Percentiles rank a stretch among this genome's conserved stretches.
phyloP scores from a whole-genome alignment of 352 stramenopile species.

The Globisporangium mamillatum region DNA sequence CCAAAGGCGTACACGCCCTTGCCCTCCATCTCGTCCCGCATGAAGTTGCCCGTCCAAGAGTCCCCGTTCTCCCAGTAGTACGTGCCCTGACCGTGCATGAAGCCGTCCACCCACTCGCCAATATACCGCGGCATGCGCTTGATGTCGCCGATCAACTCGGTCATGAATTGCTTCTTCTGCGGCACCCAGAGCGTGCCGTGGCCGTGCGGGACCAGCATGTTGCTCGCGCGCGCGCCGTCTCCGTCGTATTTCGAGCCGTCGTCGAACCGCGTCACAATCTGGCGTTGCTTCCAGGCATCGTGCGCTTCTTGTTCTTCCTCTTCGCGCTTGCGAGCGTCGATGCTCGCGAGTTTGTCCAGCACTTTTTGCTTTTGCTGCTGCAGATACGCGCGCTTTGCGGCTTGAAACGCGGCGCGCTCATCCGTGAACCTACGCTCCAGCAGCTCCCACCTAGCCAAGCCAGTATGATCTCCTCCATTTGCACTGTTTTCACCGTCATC shows the following conservation, averaged over 20 bases:
- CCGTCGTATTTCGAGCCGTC: conserved; percentile 73
- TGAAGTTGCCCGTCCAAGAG: conserved; percentile 57
- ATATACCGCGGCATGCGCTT: conserved; percentile 48
- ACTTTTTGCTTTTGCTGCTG: conserved; percentile 40
- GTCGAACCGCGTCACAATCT: conserved; percentile 62
- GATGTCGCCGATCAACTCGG: conserved; percentile 31
- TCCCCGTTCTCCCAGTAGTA: conserved; percentile 59
- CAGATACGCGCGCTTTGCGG: conserved; percentile 46
- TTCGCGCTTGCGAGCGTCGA: conserved; percentile 27
- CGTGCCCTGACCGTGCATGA: conserved; percentile 55
- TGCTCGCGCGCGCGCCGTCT: conserved; percentile 38
- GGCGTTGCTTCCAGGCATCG: conserved; percentile 36
- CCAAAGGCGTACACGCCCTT: conserved; percentile 46
- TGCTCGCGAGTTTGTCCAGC: conserved; percentile 28
- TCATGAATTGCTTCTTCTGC: conserved; percentile 24
- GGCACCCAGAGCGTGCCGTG: conserved; percentile 60
- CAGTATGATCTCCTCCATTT: not conserved
- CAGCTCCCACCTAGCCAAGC: conserved; percentile 19
- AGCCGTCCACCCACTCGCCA: conserved; percentile 51
- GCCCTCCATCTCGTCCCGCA: conserved; percentile 59
- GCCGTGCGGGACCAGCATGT: conserved; percentile 49
- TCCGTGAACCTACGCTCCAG: conserved; percentile 40
- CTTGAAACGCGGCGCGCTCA: conserved; percentile 46
- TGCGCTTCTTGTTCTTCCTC: conserved; percentile 30
- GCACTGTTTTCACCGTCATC: conserved; percentile 9